Evolutionary conservation across 2,329 filamentous ascomycete genomes (phyloP).

Genomic region (Botrytis fabae): DNA sequence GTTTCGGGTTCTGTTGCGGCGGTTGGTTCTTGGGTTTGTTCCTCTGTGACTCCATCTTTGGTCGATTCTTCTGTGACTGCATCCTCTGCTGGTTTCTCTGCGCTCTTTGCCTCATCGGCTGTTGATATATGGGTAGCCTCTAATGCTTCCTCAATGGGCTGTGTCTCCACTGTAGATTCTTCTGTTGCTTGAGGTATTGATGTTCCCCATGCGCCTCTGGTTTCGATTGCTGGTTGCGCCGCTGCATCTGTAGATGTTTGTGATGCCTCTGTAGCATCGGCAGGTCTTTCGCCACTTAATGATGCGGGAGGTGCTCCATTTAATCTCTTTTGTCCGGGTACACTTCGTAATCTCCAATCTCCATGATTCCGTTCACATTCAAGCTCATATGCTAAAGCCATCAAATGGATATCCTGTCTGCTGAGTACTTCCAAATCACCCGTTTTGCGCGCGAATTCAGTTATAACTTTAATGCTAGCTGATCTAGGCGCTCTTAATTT

Average conservation of each 20-base stretch:
- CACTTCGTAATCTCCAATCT: slow-evolving; percentile 77
- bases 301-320: slow-evolving; percentile 60
- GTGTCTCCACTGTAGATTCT: slow-evolving; percentile 37
- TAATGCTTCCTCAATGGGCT: slow-evolving; percentile 31
- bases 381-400: slow-evolving; percentile 91
- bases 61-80: slow-evolving; percentile 21
- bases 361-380: slow-evolving; percentile 89
- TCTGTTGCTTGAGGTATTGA: slow-evolving; percentile 23
- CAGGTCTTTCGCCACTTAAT: slow-evolving; percentile 37
- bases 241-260: slow-evolving; percentile 5
- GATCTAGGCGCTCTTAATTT: slow-evolving; percentile 72
- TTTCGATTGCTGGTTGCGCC: slow-evolving; percentile 27
- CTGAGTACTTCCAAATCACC: slow-evolving; percentile 88
- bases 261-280: slow-evolving; percentile 19
- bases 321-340: slow-evolving; percentile 74
- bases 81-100: slow-evolving; percentile 25
- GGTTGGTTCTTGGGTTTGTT: slow-evolving; percentile 16
- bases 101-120: neutral
- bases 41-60: slow-evolving; percentile 28
- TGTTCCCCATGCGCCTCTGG: slow-evolving; percentile 36
- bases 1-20: neutral
- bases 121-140: slow-evolving; percentile 21
- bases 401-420: slow-evolving; percentile 81
- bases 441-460: slow-evolving; percentile 83
- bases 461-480: slow-evolving; percentile 75